A percentile compares a stretch with the other conserved stretches of the same genome.
Evolutionary conservation across 2,329 filamentous ascomycete species (phyloP).

Genomic region (Fusarium concolor): DNA sequence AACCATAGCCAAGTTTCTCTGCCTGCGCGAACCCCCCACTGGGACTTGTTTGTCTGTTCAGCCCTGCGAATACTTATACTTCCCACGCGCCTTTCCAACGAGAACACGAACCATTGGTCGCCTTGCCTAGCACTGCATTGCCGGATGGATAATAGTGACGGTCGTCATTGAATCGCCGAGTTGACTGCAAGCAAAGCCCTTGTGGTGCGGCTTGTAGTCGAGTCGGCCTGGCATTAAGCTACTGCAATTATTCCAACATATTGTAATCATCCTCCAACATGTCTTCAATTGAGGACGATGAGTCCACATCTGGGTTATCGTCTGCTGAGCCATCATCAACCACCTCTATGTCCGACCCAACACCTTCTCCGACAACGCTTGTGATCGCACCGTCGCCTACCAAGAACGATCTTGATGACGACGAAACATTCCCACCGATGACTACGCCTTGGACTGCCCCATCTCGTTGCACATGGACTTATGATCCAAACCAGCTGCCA

Average conservation of each 20-base stretch:
- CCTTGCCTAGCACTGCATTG: neutral
- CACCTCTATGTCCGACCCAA: conserved; percentile 28
- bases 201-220: conserved; percentile 34
- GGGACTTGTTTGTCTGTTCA: neutral
- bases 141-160: conserved; percentile 41
- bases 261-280: conserved; percentile 24
- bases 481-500: conserved; percentile 47
- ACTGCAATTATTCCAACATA: conserved; percentile 8
- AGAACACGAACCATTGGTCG: conserved; percentile 17
- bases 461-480: conserved; percentile 55
- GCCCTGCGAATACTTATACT: conserved; percentile 12
- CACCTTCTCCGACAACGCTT: conserved; percentile 29
- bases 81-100: neutral
- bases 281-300: conserved; percentile 36
- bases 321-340: conserved; percentile 34
- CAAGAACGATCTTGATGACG: conserved; percentile 34
- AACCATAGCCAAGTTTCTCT: conserved; percentile 9
- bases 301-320: conserved; percentile 19
- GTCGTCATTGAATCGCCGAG: conserved; percentile 36
- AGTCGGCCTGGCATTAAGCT: conserved; percentile 22
- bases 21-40: conserved; percentile 2
- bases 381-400: conserved; percentile 30
- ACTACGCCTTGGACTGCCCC: conserved; percentile 54
- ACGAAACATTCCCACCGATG: conserved; percentile 51
- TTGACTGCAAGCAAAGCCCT: conserved; percentile 39